Conservation (phyloP, 2,329 filamentous ascomycete genomes). For the Lizonia empirigonia region DNA sequence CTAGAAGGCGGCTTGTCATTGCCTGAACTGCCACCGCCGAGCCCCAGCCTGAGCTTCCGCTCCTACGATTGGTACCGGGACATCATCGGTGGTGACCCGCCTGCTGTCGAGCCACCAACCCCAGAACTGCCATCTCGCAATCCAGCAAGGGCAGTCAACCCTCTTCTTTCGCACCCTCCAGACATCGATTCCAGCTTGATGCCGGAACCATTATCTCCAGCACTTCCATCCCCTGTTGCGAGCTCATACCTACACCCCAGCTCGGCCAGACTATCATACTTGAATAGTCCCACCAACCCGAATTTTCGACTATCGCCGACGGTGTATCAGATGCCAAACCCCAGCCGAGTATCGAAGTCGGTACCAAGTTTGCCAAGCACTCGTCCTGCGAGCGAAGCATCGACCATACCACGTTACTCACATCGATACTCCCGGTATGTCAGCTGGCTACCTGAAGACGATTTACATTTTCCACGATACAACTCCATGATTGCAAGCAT, state of each 20-base stretch:
- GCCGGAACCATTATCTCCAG: conserved; percentile 23
- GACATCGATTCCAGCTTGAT: conserved; percentile 9
- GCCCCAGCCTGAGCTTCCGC: conserved; percentile 31
- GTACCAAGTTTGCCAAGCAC: conserved; percentile 13
- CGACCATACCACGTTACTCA: conserved; percentile 18
- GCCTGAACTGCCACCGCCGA: conserved; percentile 29
- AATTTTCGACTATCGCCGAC: conserved; percentile 29
- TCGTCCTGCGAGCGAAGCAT: conserved; percentile 11
- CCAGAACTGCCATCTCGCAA: conserved; percentile 12
- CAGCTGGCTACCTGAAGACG: conserved; percentile 16
- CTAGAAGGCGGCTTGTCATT: conserved; percentile 20
- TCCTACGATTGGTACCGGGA: conserved; percentile 39
- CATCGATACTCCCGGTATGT: conserved; percentile 12
- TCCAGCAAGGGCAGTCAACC: conserved; percentile 22
- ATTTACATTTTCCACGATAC: conserved; percentile 3
- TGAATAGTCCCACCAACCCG: conserved; percentile 23
- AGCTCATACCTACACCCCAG: conserved; percentile 24
- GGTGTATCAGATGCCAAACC: conserved; percentile 27
- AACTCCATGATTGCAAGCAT: conserved; percentile 16
- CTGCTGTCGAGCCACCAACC: conserved; percentile 7
- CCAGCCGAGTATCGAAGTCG: conserved; percentile 8
- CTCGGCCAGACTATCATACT: conserved; percentile 16
- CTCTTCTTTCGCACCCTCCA: conserved; percentile 16
- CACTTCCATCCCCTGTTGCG: conserved; percentile 16
- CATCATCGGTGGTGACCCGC: conserved; percentile 29